A percentile compares a stretch with the other conserved stretches of the same genome.
Evolutionary conservation across 768 basidiomycete genomes (phyloP).

Genomic region (Cyathus striatus): DNA sequence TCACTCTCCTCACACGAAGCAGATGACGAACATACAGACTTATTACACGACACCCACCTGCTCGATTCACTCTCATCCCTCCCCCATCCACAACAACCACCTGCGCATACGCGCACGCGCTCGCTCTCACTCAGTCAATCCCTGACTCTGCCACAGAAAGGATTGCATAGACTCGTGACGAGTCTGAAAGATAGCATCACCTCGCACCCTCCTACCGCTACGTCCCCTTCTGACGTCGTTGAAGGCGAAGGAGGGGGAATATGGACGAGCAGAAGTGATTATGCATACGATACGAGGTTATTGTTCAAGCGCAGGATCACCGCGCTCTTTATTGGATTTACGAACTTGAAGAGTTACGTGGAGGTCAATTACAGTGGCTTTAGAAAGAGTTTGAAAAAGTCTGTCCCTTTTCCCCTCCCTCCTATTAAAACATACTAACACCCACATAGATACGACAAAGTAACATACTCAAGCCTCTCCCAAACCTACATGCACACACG

Average conservation of each 20-base stretch:
- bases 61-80: too few relatives aligned
- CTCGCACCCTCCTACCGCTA: too few relatives aligned
- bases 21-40: too few relatives aligned
- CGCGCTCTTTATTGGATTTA: conserved; percentile 70
- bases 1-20: too few relatives aligned
- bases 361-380: conserved; percentile 93
- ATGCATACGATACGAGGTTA: conserved; percentile 77
- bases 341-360: conserved; percentile 78
- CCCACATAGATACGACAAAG: conserved; percentile 81
- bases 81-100: too few relatives aligned
- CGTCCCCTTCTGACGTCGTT: background rate
- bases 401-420: conserved; percentile 15
- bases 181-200: conserved; percentile 5
- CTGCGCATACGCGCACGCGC: conserved; percentile 27
- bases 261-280: conserved; percentile 77
- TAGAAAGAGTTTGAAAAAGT: conserved; percentile 95
- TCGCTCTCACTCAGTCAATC: background rate
- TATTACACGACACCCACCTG: too few relatives aligned
- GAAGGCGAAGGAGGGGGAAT: conserved; percentile 22
- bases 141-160: background rate
- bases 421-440: conserved; percentile 1
- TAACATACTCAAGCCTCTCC: conserved; percentile 59
- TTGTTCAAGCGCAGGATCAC: conserved; percentile 89
- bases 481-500: conserved; percentile 60
- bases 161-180: conserved; percentile 30